Conservation (phyloP, 2,329 filamentous ascomycete genomes). For the Pezicula neosporulosa region DNA sequence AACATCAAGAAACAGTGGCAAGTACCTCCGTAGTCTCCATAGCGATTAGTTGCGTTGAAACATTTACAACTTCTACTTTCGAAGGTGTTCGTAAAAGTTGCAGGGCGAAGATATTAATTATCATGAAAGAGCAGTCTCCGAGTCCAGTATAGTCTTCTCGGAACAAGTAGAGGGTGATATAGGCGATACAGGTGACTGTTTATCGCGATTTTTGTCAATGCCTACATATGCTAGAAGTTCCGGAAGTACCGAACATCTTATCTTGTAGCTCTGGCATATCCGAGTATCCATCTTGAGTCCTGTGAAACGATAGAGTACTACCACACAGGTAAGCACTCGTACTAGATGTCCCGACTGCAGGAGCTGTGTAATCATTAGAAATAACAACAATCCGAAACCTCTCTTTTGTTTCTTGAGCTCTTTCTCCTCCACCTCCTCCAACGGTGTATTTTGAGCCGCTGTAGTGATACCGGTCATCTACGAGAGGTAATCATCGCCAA, state of each 20-base stretch:
- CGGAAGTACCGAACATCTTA: neutral
- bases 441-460: slow-evolving; percentile 1
- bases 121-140: neutral
- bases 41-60: neutral
- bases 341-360: neutral
- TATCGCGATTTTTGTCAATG: neutral
- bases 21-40: neutral
- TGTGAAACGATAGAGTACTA: neutral
- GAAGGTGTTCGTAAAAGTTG: neutral
- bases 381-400: slow-evolving; percentile 4
- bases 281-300: neutral
- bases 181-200: neutral
- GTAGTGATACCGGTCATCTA: slow-evolving; percentile 3
- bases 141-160: neutral
- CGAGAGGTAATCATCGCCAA: neutral
- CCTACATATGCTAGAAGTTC: neutral
- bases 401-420: neutral
- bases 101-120: neutral
- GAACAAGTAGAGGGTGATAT: neutral
- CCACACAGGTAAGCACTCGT: neutral
- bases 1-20: neutral
- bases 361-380: neutral
- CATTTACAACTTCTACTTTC: neutral
- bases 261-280: neutral
- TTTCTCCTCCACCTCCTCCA: neutral